phyloP scores from a whole-genome alignment of 345 rosid species.

The Passiflora organensis region DNA sequence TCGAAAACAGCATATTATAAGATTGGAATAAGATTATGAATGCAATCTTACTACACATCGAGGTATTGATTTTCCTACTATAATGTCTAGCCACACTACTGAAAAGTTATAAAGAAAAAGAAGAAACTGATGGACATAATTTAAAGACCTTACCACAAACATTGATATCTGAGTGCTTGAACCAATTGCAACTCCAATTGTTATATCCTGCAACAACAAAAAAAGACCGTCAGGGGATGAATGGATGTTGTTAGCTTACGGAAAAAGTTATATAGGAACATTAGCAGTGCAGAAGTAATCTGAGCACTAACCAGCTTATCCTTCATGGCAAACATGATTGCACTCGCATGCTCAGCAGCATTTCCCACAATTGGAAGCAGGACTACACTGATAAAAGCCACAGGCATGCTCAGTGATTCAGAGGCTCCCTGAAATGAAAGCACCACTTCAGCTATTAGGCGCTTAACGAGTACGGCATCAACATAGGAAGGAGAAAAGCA shows the following conservation, averaged over 20 bases:
- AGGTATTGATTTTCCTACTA: no score
- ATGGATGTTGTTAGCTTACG: neutral
- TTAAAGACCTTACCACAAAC: slow-evolving; percentile 58
- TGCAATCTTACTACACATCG: neutral
- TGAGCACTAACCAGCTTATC: slow-evolving; percentile 63
- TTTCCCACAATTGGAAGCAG: slow-evolving; percentile 90
- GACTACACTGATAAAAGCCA: slow-evolving; percentile 77
- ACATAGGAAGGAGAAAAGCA: neutral
- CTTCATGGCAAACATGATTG: slow-evolving; percentile 87
- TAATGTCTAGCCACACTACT: no score
- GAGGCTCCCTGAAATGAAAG: slow-evolving; percentile 56
- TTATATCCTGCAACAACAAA: slow-evolving; percentile 50
- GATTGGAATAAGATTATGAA: neutral
- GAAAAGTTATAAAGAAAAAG: no score
- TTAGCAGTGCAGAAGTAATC: neutral
- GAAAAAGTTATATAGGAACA: neutral
- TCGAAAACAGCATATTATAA: neutral
- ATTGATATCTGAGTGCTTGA: slow-evolving; percentile 84
- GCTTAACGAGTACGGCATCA: neutral
- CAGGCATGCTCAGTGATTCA: slow-evolving; percentile 54
- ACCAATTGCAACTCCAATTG: slow-evolving; percentile 90
- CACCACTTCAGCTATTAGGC: neutral
- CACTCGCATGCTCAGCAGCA: slow-evolving; percentile 89
- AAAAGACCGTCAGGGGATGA: neutral
- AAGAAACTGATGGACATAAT: no score